Evolutionary conservation across 2,329 filamentous ascomycete species (phyloP), one percentile per base, ranked within the genome.

Genomic region (Penicillium sclerotigenum): DNA sequence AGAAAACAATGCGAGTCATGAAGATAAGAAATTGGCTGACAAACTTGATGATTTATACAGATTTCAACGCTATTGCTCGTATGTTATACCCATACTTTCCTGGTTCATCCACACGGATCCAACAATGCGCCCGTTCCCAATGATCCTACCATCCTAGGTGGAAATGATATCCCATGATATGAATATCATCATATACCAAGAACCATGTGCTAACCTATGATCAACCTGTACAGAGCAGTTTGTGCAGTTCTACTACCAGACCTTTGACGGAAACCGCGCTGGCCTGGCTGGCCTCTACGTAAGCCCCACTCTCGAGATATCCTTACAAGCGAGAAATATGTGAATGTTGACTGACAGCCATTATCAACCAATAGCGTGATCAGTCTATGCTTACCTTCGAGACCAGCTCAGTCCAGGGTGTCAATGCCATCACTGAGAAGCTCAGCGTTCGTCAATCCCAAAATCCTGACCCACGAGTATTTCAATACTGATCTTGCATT

Each of bases 331-430:
- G 56, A 47, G 26, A 22, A 22, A 26, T 33, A 34, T 52, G 13
- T 18, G 28, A 11, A 34, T 24, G 14, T 33, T 33, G 28, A 45
- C 59, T 66, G 43, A 66, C 41, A 4, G 20, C 8, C 34, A 37
- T n/a, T 36, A 33, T 49, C 28, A 36, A 60, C 18, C 34, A 45
- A 70, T 66, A 96, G 91, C 86, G 89, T 69, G 83, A 88, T 5
- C 75, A 87, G 59, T 97, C 94, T 47, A 96, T 96, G 89, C 82
- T 97, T 77, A 97, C 93, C 48, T 97, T 97, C 71, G 91, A 97
- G 83, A 86, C 82, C 45, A 67, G 79, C 42, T 85, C 87, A 14
- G 75, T 84, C 58, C 80, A 85, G 69, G 92, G 93, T 60, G 77
- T 79, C 34, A 71, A 66, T 24, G 72, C 73, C 31, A 97, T 99